Conservation (phyloP, 148 eudicot genomes). For the Polygonum aviculare region DNA sequence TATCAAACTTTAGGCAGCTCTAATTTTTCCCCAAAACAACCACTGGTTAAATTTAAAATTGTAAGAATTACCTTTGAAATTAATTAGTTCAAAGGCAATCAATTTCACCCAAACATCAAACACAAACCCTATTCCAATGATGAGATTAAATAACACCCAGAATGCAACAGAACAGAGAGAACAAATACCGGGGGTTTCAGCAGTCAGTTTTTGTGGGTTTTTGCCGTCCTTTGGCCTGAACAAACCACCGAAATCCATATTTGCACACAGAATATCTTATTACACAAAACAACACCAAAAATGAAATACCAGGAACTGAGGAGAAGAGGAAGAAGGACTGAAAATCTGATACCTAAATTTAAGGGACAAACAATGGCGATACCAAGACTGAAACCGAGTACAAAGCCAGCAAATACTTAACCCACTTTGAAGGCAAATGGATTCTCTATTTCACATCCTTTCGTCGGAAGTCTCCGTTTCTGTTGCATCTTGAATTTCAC, state of each 20-base stretch:
- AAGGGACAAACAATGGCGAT: constrained; percentile 76
- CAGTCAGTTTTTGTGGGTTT: not conserved
- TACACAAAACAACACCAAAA: not conserved
- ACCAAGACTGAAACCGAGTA: constrained; percentile 84
- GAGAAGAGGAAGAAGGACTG: not conserved
- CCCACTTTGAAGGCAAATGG: constrained; percentile 73
- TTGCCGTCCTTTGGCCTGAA: not conserved
- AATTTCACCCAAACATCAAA: not conserved
- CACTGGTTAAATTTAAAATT: not conserved
- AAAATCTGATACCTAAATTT: constrained; percentile 46
- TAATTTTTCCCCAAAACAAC: not conserved
- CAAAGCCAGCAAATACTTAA: constrained; percentile 77
- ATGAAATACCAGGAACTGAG: not conserved
- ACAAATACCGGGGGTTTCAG: not conserved
- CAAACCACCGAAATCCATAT: not conserved
- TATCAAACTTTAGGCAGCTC: not conserved
- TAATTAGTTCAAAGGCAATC: not conserved
- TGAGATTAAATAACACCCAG: not conserved
- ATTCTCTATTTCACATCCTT: constrained; percentile 37
- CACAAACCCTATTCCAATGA: not conserved
- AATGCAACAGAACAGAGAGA: not conserved
- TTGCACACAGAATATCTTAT: not conserved
- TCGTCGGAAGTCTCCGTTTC: constrained; percentile 6
- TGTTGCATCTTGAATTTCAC: not conserved
- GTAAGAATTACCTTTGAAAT: not conserved